Evolutionary conservation across 192 early-diverging fungal genomes (phyloP).

Genomic region (Coemansia sp.): DNA sequence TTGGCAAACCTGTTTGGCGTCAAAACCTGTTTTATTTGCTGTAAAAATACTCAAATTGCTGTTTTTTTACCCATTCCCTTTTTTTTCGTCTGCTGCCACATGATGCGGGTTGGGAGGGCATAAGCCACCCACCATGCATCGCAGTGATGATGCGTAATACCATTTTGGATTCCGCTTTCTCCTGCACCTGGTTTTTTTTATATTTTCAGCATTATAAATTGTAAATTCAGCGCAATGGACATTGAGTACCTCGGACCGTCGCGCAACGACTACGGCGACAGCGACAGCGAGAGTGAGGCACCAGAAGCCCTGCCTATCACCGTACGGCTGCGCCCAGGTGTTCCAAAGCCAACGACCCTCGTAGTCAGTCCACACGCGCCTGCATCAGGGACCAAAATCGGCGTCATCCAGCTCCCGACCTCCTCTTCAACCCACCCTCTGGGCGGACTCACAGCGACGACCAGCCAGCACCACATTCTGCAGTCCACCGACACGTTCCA

Average conservation of each 20-base stretch:
- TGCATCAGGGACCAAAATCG: constrained; percentile 12
- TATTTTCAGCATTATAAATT: neutral
- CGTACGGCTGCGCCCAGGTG: constrained; percentile 20
- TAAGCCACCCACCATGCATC: too few relatives aligned
- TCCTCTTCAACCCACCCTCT: neutral
- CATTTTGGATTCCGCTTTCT: constrained; percentile 6
- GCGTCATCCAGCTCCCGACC: constrained; percentile 30
- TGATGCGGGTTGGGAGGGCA: too few relatives aligned
- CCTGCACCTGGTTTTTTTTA: too few relatives aligned
- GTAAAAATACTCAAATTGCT: too few relatives aligned
- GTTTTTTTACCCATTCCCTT: too few relatives aligned
- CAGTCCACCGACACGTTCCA: constrained; percentile 6
- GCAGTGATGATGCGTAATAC: too few relatives aligned
- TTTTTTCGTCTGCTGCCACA: too few relatives aligned
- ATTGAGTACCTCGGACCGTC: constrained; percentile 38
- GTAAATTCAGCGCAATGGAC: constrained; percentile 22
- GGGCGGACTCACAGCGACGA: neutral
- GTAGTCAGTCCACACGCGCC: constrained; percentile 22
- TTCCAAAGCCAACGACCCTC: constrained; percentile 9
- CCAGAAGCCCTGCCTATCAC: constrained; percentile 7
- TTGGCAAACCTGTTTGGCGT: too few relatives aligned
- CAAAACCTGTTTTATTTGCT: too few relatives aligned
- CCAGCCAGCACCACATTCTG: constrained; percentile 27
- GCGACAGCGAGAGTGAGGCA: constrained; percentile 42
- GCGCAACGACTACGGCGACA: constrained; percentile 39